Evolutionary conservation across 139 green algal genomes (phyloP).

Genomic region (Chlorella sp.): DNA sequence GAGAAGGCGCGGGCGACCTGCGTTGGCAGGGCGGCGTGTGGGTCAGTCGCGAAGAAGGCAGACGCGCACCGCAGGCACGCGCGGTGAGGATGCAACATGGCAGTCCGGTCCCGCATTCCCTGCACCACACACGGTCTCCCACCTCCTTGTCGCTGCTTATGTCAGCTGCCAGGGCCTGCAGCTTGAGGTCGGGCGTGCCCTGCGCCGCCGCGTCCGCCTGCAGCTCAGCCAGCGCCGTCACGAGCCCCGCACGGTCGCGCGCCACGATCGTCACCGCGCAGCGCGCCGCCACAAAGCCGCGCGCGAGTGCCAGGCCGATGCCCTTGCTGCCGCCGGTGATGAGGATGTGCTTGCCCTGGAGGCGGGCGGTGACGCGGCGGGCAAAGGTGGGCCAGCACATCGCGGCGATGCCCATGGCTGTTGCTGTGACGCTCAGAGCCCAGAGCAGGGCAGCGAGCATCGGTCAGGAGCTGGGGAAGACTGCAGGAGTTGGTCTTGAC

Average conservation of each 20-base stretch:
- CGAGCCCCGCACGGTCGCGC: constrained; percentile 58
- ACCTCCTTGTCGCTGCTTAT: too few species aligned
- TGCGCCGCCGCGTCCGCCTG: neutral
- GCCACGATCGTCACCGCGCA: constrained; percentile 64
- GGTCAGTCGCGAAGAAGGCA: too few species aligned
- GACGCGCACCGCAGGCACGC: neutral
- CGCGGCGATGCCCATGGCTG: too few species aligned
- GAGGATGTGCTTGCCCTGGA: constrained; percentile 69
- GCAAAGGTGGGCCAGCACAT: too few species aligned
- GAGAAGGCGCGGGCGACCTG: neutral
- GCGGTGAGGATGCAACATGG: constrained; percentile 4
- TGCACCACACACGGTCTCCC: too few species aligned
- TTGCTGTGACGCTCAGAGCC: too few species aligned
- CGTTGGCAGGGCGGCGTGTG: neutral
- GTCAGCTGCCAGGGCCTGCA: constrained; percentile 31
- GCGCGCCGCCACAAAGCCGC: constrained; percentile 32
- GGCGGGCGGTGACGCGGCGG: too few species aligned
- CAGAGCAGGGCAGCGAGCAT: too few species aligned
- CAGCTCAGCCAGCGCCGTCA: constrained; percentile 44
- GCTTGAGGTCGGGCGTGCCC: neutral
- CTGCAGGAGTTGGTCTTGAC: too few species aligned
- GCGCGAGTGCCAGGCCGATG: constrained; percentile 64
- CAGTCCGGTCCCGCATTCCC: too few species aligned
- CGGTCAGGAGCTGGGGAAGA: too few species aligned
- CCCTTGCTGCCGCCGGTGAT: constrained; percentile 81